A percentile compares a stretch with the other conserved stretches of the same genome.
Conservation (phyloP, 495 filamentous ascomycete species). For the Penicillium atrosanguineum region DNA sequence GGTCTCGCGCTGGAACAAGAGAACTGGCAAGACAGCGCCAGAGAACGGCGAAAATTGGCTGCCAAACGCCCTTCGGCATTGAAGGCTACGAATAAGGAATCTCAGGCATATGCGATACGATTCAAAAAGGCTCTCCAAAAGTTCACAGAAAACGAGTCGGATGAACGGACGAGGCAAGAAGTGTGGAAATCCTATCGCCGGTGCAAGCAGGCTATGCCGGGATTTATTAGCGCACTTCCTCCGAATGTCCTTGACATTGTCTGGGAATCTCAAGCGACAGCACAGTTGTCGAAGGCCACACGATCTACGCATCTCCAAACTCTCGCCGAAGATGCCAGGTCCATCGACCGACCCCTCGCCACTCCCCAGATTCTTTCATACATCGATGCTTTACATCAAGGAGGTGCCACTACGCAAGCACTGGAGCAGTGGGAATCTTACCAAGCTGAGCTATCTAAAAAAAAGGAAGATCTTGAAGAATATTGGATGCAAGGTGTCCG, state of each 20-base stretch:
- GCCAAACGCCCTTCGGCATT: constrained; percentile 23
- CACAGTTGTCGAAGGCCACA: constrained; percentile 34
- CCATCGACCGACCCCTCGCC: constrained; percentile 49
- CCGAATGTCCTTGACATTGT: constrained; percentile 38
- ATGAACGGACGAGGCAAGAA: constrained; percentile 30
- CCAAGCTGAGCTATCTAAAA: constrained; percentile 49
- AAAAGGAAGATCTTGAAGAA: constrained; percentile 47
- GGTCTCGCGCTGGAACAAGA: constrained; percentile 40
- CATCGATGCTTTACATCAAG: constrained; percentile 61
- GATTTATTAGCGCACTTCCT: constrained; percentile 35
- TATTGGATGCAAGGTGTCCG: constrained; percentile 70
- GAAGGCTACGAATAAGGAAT: constrained; percentile 17
- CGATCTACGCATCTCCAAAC: constrained; percentile 58
- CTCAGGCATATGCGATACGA: constrained; percentile 32
- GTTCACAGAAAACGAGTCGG: constrained; percentile 21
- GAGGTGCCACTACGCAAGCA: constrained; percentile 57
- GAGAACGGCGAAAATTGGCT: constrained; percentile 19
- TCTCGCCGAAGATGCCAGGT: constrained; percentile 60
- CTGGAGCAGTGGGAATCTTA: constrained; percentile 64
- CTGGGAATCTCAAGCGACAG: constrained; percentile 46
- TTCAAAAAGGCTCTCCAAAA: constrained; percentile 32
- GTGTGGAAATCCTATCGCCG: constrained; percentile 48
- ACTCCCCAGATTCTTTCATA: constrained; percentile 60
- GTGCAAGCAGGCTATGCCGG: constrained; percentile 40
- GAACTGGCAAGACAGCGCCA: constrained; percentile 30